Percentiles rank a stretch among this genome's conserved stretches.
phyloP scores from a whole-genome alignment of 352 stramenopile genomes.

The Globisporangium apiculatum region DNA sequence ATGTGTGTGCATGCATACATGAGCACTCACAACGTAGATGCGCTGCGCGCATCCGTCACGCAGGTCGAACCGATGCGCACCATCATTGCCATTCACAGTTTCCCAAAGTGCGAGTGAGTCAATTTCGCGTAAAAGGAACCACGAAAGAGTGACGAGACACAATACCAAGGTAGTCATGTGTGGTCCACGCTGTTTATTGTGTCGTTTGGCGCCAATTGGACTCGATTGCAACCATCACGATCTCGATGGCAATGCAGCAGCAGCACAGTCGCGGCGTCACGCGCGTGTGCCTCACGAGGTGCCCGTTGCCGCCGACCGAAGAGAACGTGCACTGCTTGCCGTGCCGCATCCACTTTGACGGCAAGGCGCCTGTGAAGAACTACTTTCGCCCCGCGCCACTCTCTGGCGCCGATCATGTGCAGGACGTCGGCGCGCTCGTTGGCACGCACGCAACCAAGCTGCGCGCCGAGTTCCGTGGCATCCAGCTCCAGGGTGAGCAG shows the following conservation, averaged over 20 bases:
- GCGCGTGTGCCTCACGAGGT: constrained; percentile 69
- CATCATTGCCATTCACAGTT: constrained; percentile 1
- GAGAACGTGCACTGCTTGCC: constrained; percentile 65
- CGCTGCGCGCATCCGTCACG: neutral
- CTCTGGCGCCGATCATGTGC: constrained; percentile 19
- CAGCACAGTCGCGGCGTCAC: constrained; percentile 4
- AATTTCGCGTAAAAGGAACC: too few species aligned
- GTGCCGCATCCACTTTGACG: constrained; percentile 67
- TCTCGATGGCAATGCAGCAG: neutral
- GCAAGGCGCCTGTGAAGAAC: constrained; percentile 54
- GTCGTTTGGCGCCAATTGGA: neutral
- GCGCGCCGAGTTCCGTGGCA: constrained; percentile 56
- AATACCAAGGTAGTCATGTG: neutral
- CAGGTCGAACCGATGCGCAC: neutral
- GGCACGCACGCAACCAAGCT: constrained; percentile 14
- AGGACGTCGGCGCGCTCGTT: constrained; percentile 19
- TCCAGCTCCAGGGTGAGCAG: constrained; percentile 52
- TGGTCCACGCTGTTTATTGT: neutral
- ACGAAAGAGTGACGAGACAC: neutral
- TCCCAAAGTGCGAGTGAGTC: neutral
- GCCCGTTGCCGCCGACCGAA: constrained; percentile 47
- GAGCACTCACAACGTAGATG: neutral
- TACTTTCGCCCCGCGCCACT: constrained; percentile 55
- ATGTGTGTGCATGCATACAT: neutral
- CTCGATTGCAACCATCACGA: neutral